Percentiles rank a stretch among this genome's conserved stretches.
Conservation (phyloP, 805 yeast genomes). For the Cyberlindnera xishuangbannaensis region DNA sequence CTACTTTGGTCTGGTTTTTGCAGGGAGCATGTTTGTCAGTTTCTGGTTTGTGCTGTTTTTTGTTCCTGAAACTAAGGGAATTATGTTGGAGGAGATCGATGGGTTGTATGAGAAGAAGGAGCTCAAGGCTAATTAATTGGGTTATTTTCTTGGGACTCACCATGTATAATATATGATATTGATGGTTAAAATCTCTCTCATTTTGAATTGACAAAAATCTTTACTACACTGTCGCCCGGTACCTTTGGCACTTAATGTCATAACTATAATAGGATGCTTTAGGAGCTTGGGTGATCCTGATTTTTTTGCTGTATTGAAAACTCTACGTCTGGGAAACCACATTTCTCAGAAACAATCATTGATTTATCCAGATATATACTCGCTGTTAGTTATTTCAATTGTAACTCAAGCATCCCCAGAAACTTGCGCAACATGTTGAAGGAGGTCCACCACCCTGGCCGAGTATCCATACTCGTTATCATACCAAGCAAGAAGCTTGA, state of each 20-base stretch:
- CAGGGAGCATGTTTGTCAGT: slow-evolving; percentile 40
- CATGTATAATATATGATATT: too few relatives aligned
- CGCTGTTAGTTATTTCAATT: neutral
- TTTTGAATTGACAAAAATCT: too few relatives aligned
- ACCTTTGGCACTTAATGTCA: too few relatives aligned
- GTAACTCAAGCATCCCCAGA: slow-evolving; percentile 7
- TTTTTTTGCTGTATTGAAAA: too few relatives aligned
- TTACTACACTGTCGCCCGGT: too few relatives aligned
- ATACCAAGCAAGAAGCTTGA: slow-evolving; percentile 67
- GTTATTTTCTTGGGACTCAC: too few relatives aligned
- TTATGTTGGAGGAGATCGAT: slow-evolving; percentile 75
- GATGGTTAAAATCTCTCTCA: too few relatives aligned
- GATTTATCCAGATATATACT: too few relatives aligned
- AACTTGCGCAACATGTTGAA: slow-evolving; percentile 48
- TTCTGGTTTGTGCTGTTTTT: slow-evolving; percentile 45
- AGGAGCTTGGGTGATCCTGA: too few relatives aligned
- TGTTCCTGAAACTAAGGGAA: slow-evolving; percentile 75
- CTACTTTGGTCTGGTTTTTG: slow-evolving; percentile 50
- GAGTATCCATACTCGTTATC: slow-evolving; percentile 75
- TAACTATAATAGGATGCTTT: too few relatives aligned
- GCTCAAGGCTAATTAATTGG: slow-evolving; percentile 1
- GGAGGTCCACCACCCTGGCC: slow-evolving; percentile 69
- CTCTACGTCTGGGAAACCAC: too few relatives aligned
- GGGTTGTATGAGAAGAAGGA: slow-evolving; percentile 39
- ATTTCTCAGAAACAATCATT: too few relatives aligned